These are phyloP conservation scores for Starmerella apicola DNA, from an alignment of 805 yeast species.

Conservation along the genomic window DNA sequence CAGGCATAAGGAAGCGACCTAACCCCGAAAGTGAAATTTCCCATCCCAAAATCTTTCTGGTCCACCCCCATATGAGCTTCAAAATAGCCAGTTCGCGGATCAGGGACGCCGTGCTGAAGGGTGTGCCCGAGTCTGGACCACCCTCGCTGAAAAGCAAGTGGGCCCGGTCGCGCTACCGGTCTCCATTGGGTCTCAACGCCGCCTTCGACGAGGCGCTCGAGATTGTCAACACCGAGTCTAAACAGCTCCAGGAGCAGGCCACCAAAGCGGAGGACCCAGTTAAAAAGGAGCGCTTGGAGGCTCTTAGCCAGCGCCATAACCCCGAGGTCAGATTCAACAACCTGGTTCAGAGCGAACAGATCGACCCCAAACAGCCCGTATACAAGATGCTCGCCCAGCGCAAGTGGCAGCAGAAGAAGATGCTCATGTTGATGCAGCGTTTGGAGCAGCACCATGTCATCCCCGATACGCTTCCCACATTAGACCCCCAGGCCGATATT, in stretches of 20 bases:
- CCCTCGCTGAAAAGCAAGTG: constrained; percentile 20
- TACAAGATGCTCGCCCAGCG: constrained; percentile 55
- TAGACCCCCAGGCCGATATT: constrained; percentile 69
- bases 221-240: constrained; percentile 39
- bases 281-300: constrained; percentile 27
- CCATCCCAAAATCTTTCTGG: too few species aligned
- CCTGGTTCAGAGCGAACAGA: constrained; percentile 28
- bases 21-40: neutral
- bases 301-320: constrained; percentile 58
- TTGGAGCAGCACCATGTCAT: constrained; percentile 71
- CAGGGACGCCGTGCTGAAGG: constrained; percentile 22
- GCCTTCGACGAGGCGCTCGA: constrained; percentile 61
- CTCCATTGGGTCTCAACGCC: constrained; percentile 60
- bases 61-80: constrained; percentile 8
- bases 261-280: constrained; percentile 21
- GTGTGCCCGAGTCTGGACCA: constrained; percentile 22
- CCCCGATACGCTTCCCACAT: constrained; percentile 88
- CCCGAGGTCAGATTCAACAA: constrained; percentile 77
- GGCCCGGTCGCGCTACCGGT: constrained; percentile 36
- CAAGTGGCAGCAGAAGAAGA: constrained; percentile 59
- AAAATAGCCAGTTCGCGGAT: constrained; percentile 19
- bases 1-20: neutral
- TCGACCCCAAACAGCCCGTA: constrained; percentile 68
- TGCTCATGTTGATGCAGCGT: constrained; percentile 82
- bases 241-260: constrained; percentile 33